phyloP scores from a whole-genome alignment of 805 yeast species.

The Sugiyamaella marilandica region DNA sequence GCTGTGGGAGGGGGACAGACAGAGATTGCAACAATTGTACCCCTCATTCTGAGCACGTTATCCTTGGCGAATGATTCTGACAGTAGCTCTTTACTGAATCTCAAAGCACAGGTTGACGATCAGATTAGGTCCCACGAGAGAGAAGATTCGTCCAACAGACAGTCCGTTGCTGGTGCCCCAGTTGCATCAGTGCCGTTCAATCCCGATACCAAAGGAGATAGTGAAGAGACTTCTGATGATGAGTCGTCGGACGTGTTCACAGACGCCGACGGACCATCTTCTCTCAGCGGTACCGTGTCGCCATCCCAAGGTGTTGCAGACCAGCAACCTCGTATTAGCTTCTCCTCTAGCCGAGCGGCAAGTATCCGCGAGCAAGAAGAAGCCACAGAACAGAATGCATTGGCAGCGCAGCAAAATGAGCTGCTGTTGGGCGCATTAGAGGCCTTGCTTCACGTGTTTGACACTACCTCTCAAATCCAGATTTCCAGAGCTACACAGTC shows the following conservation, averaged over 20 bases:
- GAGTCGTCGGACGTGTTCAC: neutral
- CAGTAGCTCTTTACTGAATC: conserved; percentile 3
- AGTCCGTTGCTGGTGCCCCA: neutral
- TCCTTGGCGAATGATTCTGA: conserved; percentile 11
- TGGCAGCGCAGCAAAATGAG: conserved; percentile 5
- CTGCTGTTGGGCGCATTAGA: conserved; percentile 19
- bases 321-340: neutral
- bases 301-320: neutral
- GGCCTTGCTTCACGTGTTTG: conserved; percentile 58
- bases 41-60: conserved; percentile 23
- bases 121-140: neutral
- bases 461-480: conserved; percentile 58
- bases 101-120: conserved; percentile 7
- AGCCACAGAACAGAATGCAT: neutral
- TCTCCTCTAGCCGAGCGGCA: neutral
- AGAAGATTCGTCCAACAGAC: neutral
- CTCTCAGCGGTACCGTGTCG: neutral
- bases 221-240: neutral
- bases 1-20: conserved; percentile 28
- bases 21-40: conserved; percentile 25
- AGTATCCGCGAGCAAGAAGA: conserved; percentile 5
- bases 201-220: neutral
- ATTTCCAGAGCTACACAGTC: conserved; percentile 52
- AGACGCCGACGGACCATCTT: neutral
- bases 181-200: neutral